Evolutionary conservation across 2,329 filamentous ascomycete genomes (phyloP), one percentile per base, ranked within the genome.

Genomic region (Venturia aucupariae): DNA sequence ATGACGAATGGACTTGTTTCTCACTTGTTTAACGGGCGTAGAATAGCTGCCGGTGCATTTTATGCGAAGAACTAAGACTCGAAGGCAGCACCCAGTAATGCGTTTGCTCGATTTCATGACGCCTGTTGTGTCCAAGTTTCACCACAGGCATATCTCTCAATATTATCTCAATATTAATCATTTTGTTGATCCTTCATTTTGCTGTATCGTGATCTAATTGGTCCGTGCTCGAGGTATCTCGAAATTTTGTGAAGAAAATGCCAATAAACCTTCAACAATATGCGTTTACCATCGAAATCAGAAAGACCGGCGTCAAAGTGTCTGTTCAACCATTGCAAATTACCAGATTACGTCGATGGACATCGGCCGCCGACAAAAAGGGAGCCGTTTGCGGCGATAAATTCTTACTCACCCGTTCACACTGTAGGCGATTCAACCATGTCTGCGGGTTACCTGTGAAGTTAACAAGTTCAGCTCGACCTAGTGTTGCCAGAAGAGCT

Each of bases 301-400:
- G 27, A 61, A 3, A 13, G 27, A 17, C 35, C 19, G 1, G 11
- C 27, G 17, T 61, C 84, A 64, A 94, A 89, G 81, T 92, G 90
- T 75, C 88, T 84, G 74, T 86, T 90, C 68, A 89, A 87, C 0
- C 84, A 90, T 70, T 86, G 86, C 48, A 79, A 80, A 15, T 84
- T 93, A 73, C 79, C 81, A 32, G 78, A 81, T 38, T 88, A 90
- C 75, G 79, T 93, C 55, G 86, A 96, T 73, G 81, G 85, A 6
- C 81, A 83, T 65, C 88, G 91, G 70, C 81, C 84, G 38, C 88
- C 91, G 1, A 80, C 78, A 6, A 92, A 89, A 72, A 87, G 85
- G 70, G 86, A 89, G 69, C 92, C 91, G 3, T 96, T 93, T 81
- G 82, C 84, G 0, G 81, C 85, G 0, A 82, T 96, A 67, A 74